Evolutionary conservation across 2,329 filamentous ascomycete genomes (phyloP), one percentile per base, ranked within the genome.

Genomic region (Epichloe aotearoae): DNA sequence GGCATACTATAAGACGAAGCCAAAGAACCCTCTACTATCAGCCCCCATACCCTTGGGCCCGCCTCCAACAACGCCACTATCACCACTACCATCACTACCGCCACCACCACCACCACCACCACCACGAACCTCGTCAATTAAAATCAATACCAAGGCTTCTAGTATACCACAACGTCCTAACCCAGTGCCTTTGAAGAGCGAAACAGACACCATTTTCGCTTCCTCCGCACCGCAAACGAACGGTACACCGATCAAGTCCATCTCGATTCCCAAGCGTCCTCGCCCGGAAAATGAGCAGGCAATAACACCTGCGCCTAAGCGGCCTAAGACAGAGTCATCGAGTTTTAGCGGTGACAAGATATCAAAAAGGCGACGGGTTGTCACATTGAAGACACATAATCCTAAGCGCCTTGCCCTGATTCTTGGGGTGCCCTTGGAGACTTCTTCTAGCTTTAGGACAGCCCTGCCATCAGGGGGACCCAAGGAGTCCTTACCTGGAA

Each of bases 121-220:
- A 4, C 59, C 58, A 20, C 64, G 63, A 54, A 59, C 61, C n/a
- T 60, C 64, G 6, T 69, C 67, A 0, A 70, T 69, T 52, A 71
- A 71, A 56, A 64, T 68, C 55, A 66, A 59, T 40, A 69, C 65
- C 33, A 68, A 66, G 54, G 44, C 56, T 2, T 54, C 58, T 3
- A 56, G 55, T 10, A 50, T 42, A 50, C 57, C 57, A 14, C 57
- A 60, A 19, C 56, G 59, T 3, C 53, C 58, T 3, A 19, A 10
- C 33, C 26, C 41, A 1, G 23, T 26, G 12, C 34, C 49, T 10
- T 15, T 15, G n/a, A 33, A n/a, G 12, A 47, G 40, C 15, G 49
- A 43, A 34, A 6, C 26, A 23, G 47, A 49, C 5, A 47, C 47
- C 3, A 48, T 57, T 45, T 15, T 55, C 6, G 38, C 52, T 5